Evolutionary conservation across 2,329 filamentous ascomycete genomes (phyloP).

Genomic region (Corniculantispora saksenae): DNA sequence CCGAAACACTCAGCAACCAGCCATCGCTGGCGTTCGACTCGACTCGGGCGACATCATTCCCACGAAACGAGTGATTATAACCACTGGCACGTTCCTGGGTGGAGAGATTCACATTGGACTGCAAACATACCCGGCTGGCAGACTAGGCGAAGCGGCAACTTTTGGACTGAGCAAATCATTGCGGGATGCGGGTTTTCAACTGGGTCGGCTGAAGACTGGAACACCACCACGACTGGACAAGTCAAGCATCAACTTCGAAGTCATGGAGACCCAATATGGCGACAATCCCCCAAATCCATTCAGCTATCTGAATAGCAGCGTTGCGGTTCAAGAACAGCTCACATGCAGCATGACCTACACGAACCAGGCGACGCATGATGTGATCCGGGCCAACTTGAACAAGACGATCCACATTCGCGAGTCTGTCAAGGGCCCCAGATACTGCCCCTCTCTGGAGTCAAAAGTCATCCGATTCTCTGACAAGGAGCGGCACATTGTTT

Average conservation of each 20-base stretch:
- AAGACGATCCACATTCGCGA: constrained; percentile 96
- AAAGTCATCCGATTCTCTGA: constrained; percentile 88
- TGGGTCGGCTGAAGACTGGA: constrained; percentile 92
- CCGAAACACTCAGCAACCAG: constrained; percentile 56
- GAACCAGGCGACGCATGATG: constrained; percentile 76
- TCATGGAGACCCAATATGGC: constrained; percentile 72
- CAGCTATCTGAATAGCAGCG: constrained; percentile 80
- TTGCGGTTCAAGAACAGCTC: constrained; percentile 79
- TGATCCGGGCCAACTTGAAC: constrained; percentile 87
- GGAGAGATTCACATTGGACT: constrained; percentile 96
- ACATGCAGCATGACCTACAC: constrained; percentile 87
- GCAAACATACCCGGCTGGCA: constrained; percentile 79
- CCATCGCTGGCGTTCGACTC: constrained; percentile 80
- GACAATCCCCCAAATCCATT: constrained; percentile 88
- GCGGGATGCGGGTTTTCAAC: constrained; percentile 80
- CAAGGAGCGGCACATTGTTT: constrained; percentile 82
- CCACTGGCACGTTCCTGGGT: constrained; percentile 91
- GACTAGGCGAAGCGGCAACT: constrained; percentile 92
- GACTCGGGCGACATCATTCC: constrained; percentile 84
- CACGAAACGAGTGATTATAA: constrained; percentile 84
- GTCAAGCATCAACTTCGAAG: constrained; percentile 76
- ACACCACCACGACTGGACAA: constrained; percentile 86
- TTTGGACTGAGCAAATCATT: constrained; percentile 91
- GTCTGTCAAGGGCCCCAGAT: constrained; percentile 88
- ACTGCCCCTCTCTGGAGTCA: constrained; percentile 92